phyloP scores from a whole-genome alignment of 805 yeast genomes.

The Saccharomycopsis fibuligera region DNA sequence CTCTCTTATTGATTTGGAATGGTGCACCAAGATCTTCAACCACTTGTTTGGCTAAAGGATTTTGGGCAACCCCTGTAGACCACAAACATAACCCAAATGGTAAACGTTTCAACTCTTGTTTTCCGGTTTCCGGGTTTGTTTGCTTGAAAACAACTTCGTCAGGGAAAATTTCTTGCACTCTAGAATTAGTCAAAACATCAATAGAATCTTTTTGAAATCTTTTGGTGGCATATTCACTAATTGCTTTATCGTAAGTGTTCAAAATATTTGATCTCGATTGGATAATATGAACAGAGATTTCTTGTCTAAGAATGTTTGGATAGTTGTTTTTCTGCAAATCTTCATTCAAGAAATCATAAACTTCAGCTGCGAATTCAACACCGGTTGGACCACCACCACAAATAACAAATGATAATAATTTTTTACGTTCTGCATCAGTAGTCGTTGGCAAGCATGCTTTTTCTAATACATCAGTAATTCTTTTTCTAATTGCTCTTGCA shows the following conservation, averaged over 20 bases:
- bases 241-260: slow-evolving; percentile 61
- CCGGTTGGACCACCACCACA: slow-evolving; percentile 98
- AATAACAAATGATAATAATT: slow-evolving; percentile 51
- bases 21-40: slow-evolving; percentile 39
- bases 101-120: slow-evolving; percentile 36
- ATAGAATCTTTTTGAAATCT: slow-evolving; percentile 58
- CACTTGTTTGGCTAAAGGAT: slow-evolving; percentile 52
- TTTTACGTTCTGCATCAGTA: slow-evolving; percentile 54
- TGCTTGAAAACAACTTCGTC: slow-evolving; percentile 56
- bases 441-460: slow-evolving; percentile 62
- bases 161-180: slow-evolving; percentile 52
- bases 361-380: slow-evolving; percentile 85
- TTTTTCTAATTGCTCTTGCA: slow-evolving; percentile 48
- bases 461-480: slow-evolving; percentile 51
- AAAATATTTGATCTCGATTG: slow-evolving; percentile 63
- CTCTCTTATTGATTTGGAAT: slow-evolving; percentile 54
- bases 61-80: slow-evolving; percentile 72
- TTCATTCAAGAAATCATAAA: slow-evolving; percentile 59
- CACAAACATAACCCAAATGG: slow-evolving; percentile 67
- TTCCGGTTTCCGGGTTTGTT: slow-evolving; percentile 36
- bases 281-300: slow-evolving; percentile 59
- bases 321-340: slow-evolving; percentile 46
- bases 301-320: slow-evolving; percentile 56
- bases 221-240: slow-evolving; percentile 57
- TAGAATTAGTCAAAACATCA: slow-evolving; percentile 56